These are phyloP conservation scores for Colletotrichum lupini DNA, from an alignment of 2,329 filamentous ascomycete species.

Conservation along the genomic window DNA sequence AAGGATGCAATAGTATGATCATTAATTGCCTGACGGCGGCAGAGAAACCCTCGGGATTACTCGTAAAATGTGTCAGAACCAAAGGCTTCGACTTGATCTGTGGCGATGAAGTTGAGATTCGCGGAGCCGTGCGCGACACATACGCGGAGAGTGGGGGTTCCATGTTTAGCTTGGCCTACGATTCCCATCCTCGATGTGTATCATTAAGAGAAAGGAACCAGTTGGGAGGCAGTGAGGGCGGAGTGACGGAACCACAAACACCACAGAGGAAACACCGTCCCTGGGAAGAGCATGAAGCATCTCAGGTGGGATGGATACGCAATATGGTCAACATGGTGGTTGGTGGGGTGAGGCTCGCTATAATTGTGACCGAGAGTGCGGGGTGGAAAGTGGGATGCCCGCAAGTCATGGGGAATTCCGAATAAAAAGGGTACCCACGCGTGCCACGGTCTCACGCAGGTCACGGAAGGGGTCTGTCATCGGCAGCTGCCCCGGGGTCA, in stretches of 20 bases:
- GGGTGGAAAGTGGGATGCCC: conserved; percentile 25
- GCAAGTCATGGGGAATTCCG: neutral
- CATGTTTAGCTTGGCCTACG: too few species aligned
- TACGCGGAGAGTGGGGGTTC: too few species aligned
- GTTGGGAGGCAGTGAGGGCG: neutral
- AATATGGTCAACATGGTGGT: neutral
- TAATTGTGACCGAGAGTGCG: conserved; percentile 42
- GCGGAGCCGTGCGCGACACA: too few species aligned
- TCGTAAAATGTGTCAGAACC: too few species aligned
- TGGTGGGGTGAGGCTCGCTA: conserved; percentile 40
- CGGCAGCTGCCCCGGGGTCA: neutral
- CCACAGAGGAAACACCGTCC: neutral
- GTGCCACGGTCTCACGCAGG: too few species aligned
- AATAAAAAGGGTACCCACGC: too few species aligned
- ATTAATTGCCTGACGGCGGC: too few species aligned
- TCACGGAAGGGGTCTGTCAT: neutral
- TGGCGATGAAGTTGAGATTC: too few species aligned
- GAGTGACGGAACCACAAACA: neutral
- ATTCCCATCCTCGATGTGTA: too few species aligned
- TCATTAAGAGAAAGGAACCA: neutral
- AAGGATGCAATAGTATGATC: too few species aligned
- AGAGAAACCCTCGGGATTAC: too few species aligned
- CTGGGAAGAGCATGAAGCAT: neutral
- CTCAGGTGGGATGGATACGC: neutral
- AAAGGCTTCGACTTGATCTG: too few species aligned